phyloP scores from a whole-genome alignment of 2,329 filamentous ascomycete genomes.

The Remersonia thermophila region DNA sequence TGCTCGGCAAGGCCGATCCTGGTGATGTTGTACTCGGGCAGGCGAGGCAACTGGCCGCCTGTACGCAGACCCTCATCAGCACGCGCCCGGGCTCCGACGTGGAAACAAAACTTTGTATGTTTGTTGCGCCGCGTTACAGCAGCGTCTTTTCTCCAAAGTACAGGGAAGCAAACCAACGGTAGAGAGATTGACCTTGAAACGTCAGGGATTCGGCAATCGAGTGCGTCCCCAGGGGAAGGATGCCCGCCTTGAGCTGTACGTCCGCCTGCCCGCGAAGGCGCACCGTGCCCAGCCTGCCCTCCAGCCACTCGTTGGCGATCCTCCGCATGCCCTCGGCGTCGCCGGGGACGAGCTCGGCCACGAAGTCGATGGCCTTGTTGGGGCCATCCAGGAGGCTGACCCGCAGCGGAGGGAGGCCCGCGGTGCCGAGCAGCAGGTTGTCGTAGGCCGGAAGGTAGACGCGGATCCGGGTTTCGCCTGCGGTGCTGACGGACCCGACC shows the following conservation, averaged over 20 bases:
- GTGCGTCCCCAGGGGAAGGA: slow-evolving; percentile 69
- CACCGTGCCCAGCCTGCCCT: slow-evolving; percentile 60
- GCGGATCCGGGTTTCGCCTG: slow-evolving; percentile 55
- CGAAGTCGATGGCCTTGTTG: slow-evolving; percentile 64
- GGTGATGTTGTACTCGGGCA: slow-evolving; percentile 75
- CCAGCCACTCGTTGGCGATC: slow-evolving; percentile 80
- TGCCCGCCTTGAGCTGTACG: slow-evolving; percentile 63
- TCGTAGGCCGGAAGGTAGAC: slow-evolving; percentile 77
- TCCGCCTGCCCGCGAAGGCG: slow-evolving; percentile 61
- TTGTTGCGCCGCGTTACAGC: slow-evolving; percentile 18
- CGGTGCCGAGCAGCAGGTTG: slow-evolving; percentile 64
- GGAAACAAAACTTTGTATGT: background rate
- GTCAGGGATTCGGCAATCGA: slow-evolving; percentile 59
- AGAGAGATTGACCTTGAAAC: slow-evolving; percentile 73
- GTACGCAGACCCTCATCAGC: slow-evolving; percentile 26
- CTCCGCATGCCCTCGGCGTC: slow-evolving; percentile 63
- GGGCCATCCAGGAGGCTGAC: slow-evolving; percentile 63
- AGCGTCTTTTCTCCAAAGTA: slow-evolving; percentile 48
- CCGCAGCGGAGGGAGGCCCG: slow-evolving; percentile 60
- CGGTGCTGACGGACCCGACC: slow-evolving; percentile 61
- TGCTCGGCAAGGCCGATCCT: slow-evolving; percentile 69
- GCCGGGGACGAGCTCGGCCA: slow-evolving; percentile 64
- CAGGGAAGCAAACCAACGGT: slow-evolving; percentile 47
- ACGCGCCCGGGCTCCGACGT: slow-evolving; percentile 16
- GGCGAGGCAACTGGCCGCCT: slow-evolving; percentile 58